phyloP scores from a whole-genome alignment of 257 asterid genomes.

The Plantago ovata region DNA sequence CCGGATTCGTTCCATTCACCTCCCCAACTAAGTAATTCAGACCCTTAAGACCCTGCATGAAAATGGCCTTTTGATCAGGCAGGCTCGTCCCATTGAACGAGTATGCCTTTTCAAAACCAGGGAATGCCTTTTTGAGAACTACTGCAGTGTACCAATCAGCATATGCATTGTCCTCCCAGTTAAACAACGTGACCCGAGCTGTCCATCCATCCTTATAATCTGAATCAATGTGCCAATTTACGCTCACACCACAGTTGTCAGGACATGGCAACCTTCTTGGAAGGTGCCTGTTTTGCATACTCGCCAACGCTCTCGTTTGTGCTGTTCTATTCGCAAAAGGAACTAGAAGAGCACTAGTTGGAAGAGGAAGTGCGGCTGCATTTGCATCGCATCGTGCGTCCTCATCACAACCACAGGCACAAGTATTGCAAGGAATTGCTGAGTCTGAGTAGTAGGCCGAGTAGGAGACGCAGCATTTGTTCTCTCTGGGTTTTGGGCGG shows the following conservation, averaged over 20 bases:
- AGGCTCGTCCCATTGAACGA: conserved; percentile 73
- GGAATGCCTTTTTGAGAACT: conserved; percentile 48
- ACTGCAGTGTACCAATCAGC: conserved; percentile 78
- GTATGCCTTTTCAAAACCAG: conserved; percentile 62
- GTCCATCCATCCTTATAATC: conserved; percentile 83
- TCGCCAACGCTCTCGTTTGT: conserved; percentile 60
- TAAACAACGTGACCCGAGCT: conserved; percentile 80
- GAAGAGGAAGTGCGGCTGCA: conserved; percentile 42
- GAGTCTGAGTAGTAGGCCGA: conserved; percentile 68
- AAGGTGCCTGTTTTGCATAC: conserved; percentile 30
- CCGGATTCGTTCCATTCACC: conserved; percentile 72
- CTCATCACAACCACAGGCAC: conserved; percentile 80
- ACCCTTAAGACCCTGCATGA: conserved; percentile 89
- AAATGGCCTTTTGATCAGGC: conserved; percentile 33
- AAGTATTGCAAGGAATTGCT: conserved; percentile 72
- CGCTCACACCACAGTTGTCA: conserved; percentile 86
- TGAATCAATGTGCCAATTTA: conserved; percentile 89
- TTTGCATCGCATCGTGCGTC: conserved; percentile 34
- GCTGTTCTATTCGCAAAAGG: conserved; percentile 61
- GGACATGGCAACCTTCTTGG: conserved; percentile 75
- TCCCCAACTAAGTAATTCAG: conserved; percentile 71
- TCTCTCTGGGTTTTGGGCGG: conserved; percentile 44
- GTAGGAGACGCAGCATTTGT: conserved; percentile 81
- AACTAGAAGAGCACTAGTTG: conserved; percentile 70
- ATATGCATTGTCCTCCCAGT: conserved; percentile 60